phyloP scores from a whole-genome alignment of 768 basidiomycete genomes.

The Lyophyllum semitale region DNA sequence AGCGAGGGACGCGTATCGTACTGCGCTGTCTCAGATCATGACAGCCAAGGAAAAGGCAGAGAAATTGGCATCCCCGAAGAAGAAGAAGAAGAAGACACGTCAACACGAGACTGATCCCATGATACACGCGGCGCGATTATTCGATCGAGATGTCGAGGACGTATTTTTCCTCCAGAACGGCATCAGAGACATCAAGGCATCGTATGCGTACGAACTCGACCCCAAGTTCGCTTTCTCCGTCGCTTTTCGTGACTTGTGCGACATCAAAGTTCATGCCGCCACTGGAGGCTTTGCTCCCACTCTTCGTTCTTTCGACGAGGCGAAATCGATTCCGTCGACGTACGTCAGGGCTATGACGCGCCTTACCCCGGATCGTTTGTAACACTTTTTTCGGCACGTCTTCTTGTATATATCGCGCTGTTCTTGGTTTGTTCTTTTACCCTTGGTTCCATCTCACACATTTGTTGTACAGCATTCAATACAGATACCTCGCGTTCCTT shows the following conservation, averaged over 20 bases:
- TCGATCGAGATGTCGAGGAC: constrained; percentile 24
- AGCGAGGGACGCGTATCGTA: constrained; percentile 18
- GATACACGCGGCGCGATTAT: constrained; percentile 27
- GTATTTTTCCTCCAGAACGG: constrained; percentile 32
- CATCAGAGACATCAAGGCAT: constrained; percentile 55
- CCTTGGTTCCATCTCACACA: not conserved
- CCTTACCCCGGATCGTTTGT: not conserved
- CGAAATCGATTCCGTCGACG: constrained; percentile 31
- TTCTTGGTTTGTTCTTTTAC: not conserved
- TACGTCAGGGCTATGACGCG: constrained; percentile 28
- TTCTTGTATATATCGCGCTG: not conserved
- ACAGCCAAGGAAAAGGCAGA: too few relatives aligned
- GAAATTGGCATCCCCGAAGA: constrained; percentile 8
- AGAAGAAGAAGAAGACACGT: constrained; percentile 14
- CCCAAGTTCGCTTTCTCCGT: constrained; percentile 50
- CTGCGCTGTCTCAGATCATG: not conserved
- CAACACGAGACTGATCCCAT: constrained; percentile 28
- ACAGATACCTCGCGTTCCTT: not conserved
- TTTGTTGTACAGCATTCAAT: not conserved
- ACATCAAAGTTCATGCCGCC: constrained; percentile 52
- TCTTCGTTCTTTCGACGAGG: constrained; percentile 40
- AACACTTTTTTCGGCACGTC: not conserved
- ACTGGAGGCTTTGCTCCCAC: constrained; percentile 34
- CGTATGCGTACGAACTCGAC: constrained; percentile 47
- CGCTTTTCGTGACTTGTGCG: constrained; percentile 53